These are phyloP conservation scores for Saccharum hybrid DNA, from an alignment of 202 grass and related monocot genomes.

Conservation along the genomic window DNA sequence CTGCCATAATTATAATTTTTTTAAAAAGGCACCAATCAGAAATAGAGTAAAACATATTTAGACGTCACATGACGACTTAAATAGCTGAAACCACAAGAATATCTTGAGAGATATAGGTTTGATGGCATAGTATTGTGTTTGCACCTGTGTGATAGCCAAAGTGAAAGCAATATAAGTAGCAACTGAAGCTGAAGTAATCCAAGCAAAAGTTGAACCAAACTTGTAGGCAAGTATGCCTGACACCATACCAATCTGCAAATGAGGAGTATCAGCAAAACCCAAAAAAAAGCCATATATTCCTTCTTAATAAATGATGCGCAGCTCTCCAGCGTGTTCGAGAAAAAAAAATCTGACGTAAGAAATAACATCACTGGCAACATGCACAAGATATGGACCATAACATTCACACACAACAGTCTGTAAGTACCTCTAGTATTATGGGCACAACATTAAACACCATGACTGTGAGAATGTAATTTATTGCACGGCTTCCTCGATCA, in stretches of 20 bases:
- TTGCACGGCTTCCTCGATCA: slow-evolving; percentile 94
- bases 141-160: slow-evolving; percentile 90
- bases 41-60: slow-evolving; percentile 37
- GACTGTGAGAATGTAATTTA: slow-evolving; percentile 95
- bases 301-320: not conserved
- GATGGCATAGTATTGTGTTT: slow-evolving; percentile 30
- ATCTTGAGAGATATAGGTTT: slow-evolving; percentile 31
- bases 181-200: slow-evolving; percentile 98
- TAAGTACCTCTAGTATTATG: slow-evolving; percentile 87
- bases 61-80: slow-evolving; percentile 2
- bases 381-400: slow-evolving; percentile 10
- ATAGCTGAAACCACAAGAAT: slow-evolving; percentile 24
- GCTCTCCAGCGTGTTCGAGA: not conserved
- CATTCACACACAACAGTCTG: slow-evolving; percentile 30
- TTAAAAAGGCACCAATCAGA: slow-evolving; percentile 17
- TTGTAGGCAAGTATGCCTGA: slow-evolving; percentile 96
- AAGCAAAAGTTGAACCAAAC: slow-evolving; percentile 95
- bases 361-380: slow-evolving; percentile 22
- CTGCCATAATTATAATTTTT: slow-evolving; percentile 53
- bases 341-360: slow-evolving; percentile 16
- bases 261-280: slow-evolving; percentile 29
- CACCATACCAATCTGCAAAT: slow-evolving; percentile 91
- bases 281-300: slow-evolving; percentile 30
- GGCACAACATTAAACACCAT: slow-evolving; percentile 98
- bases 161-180: slow-evolving; percentile 95